Percentiles rank a stretch among this genome's conserved stretches.
These are phyloP conservation scores for Lanmaoa pseudosensibilis DNA, from an alignment of 768 basidiomycete genomes.

Conservation along the genomic window DNA sequence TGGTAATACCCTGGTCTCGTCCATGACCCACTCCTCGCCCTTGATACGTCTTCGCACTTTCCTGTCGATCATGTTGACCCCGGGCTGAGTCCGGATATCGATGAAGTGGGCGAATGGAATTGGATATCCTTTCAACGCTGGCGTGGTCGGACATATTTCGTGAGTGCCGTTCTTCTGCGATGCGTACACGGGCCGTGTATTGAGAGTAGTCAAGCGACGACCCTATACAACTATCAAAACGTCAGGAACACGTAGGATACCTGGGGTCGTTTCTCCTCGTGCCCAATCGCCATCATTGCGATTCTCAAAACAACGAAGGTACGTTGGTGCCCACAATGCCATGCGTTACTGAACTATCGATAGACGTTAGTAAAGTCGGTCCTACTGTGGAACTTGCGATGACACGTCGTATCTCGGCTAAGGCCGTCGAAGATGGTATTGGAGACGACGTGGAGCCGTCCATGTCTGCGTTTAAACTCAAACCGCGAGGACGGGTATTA, in stretches of 20 bases:
- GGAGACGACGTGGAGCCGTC: no score
- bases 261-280: slow-evolving; percentile 34
- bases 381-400: no score
- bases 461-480: no score
- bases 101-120: slow-evolving; percentile 60
- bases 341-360: no score
- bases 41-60: slow-evolving; percentile 58
- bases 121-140: slow-evolving; percentile 47
- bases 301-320: no score
- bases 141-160: slow-evolving; percentile 51
- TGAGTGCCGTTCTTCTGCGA: slow-evolving; percentile 28
- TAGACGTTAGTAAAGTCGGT: no score
- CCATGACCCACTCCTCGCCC: slow-evolving; percentile 36
- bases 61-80: slow-evolving; percentile 65
- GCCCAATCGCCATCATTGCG: no score
- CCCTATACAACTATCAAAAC: slow-evolving; percentile 39
- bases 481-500: no score
- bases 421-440: no score
- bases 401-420: no score
- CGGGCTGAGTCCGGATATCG: slow-evolving; percentile 71
- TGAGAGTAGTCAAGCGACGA: slow-evolving; percentile 33
- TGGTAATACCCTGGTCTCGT: slow-evolving; percentile 45
- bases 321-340: no score
- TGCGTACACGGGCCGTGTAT: background rate
- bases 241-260: slow-evolving; percentile 65